Base-by-base conservation (phyloP, 495 filamentous ascomycete genomes). In the Cercophora sp. region DNA sequence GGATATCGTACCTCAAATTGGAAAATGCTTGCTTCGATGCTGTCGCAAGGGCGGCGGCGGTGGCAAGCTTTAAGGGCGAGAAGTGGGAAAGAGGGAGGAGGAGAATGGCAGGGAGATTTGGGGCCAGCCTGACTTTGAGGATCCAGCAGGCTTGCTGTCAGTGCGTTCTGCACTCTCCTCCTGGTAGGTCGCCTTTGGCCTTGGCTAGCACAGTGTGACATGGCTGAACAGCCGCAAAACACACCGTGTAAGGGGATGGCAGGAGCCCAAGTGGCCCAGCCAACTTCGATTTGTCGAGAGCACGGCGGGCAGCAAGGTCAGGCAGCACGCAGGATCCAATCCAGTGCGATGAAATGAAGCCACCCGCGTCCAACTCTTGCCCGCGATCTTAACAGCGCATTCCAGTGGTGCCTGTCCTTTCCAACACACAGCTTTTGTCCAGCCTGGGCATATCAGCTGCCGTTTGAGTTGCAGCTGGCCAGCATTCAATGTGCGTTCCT, bases 1-100 rank as follows among this genome's bases (percentile, higher is more conserved):
- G 15, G 46, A 34, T 34, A 43, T 36, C 57, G 59, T 64, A 59
- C 58, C 62, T 56, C 58, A 41, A 29, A 23, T 36, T n/a, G 24
- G 31, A 47, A 31, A 6, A 47, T 40, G 43, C 48, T 40, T 34
- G 35, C 48, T 41, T 51, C 23, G 51, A 35, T 51, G 48, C 41
- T 56, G 55, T 49, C 42, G 59, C 52, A 37, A 49, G 41, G 39
- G 42, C n/a, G 18, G 27, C 48, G 40, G 42, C 31, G 43, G 54
- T 51, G 56, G 46, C 54, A 55, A 51, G 51, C 36, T 26, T 32
- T 6, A 32, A 29, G 26, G 44, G 26, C 36, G 37, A 53, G 48
- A 26, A 34, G 42, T 48, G 52, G 44, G 50, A 59, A 16, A 31
- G 52, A 55, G 45, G 37, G 48, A 51, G 50, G 45, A 56, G 52